Evolutionary conservation across 441 rosid genomes (phyloP), one percentile per base, ranked within the genome.

Genomic region (Erodium moschatum): DNA sequence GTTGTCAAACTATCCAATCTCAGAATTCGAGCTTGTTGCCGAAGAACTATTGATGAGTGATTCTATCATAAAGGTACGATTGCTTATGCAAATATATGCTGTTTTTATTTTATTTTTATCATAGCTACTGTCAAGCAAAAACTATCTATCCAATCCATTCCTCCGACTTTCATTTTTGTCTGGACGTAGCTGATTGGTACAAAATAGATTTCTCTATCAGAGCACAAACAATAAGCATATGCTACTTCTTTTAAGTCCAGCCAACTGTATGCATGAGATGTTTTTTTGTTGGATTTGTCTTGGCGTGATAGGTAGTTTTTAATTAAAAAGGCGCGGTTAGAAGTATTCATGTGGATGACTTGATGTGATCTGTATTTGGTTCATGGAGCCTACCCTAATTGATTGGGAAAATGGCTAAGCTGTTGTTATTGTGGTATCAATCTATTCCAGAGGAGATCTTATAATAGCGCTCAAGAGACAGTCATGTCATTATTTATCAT

Each of bases 21-120:
- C 99, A 75, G 99, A 95, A 82, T 95, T 95, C 86, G 99, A 95
- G 81, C 96, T 95, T 69, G 92, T 87, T n/a, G 99, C 97, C 4
- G 99, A 95, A 83, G 99, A 95, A 78, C 94, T 95, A 76, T 71
- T 95, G 79, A 90, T 95, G 99, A 95, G 99, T 72, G 83, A 95
- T 81, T 91, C 99, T 46, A 73, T 91, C 79, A 89, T 95, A 83
- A 90, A 89, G 97, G 99, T 87, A 84, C 24, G 24, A 42, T 52
- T 15, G 6, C 71, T 24, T 56, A 33, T 52, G 54, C 42, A n/a
- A 58, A 44, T 54, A 15, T 15, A 20, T 40, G 12, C 40, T 21
- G 11, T 4, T 33, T 38, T 3, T 8, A 24, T 24, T 24, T 24
- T 24, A 24, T 24, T 24, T 24, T 24, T 24, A 24, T 13, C 33